These are phyloP conservation scores for Rhododendron henanense DNA, from an alignment of 148 eudicot species.

Conservation along the genomic window DNA sequence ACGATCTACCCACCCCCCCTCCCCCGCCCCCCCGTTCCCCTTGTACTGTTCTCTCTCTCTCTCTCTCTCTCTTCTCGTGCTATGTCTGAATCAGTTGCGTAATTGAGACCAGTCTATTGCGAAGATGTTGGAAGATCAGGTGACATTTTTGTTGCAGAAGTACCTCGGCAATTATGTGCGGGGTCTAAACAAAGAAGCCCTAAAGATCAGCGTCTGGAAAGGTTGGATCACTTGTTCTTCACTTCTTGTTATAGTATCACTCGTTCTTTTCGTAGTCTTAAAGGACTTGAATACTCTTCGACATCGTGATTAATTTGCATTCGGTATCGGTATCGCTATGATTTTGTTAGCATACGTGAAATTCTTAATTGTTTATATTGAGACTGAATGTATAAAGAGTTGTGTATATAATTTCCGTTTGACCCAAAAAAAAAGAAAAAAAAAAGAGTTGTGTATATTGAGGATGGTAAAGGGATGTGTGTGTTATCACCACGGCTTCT, in stretches of 20 bases:
- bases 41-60: not conserved
- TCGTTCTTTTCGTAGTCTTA: not conserved
- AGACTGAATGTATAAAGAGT: not conserved
- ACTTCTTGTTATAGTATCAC: not conserved
- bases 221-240: conserved; percentile 36
- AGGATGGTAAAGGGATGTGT: not conserved
- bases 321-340: not conserved
- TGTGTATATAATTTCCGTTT: not conserved
- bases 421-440: too few species aligned
- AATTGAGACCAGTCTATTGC: not conserved
- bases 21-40: not conserved
- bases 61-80: not conserved
- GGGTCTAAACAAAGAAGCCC: conserved; percentile 93
- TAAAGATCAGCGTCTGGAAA: conserved; percentile 94
- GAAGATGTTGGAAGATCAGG: conserved; percentile 98
- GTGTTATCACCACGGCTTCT: too few species aligned
- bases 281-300: not conserved
- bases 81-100: not conserved
- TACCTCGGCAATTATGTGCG: conserved; percentile 89
- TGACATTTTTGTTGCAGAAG: conserved; percentile 78
- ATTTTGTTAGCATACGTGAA: not conserved
- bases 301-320: not conserved
- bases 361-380: not conserved
- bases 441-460: not conserved
- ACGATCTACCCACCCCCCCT: too few species aligned